These are phyloP conservation scores for Erysimum cheiri DNA, from an alignment of 441 rosid genomes.

Conservation along the genomic window DNA sequence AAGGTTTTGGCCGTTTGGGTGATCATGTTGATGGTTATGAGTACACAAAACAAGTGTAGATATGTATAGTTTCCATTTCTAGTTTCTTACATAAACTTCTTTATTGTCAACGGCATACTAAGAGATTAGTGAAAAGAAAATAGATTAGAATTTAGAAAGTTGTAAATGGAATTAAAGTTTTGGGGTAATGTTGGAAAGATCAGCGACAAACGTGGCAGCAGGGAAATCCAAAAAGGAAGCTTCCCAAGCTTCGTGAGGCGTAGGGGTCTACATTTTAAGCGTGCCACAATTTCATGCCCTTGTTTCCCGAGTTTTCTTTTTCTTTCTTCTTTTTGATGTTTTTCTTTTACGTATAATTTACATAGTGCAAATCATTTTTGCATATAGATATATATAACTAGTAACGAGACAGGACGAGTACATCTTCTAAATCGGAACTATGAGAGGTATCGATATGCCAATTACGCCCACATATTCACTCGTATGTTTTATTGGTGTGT, in stretches of 20 bases:
- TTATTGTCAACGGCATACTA: background rate
- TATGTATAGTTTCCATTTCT: background rate
- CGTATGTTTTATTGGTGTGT: too few species aligned
- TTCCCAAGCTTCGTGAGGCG: slow-evolving; percentile 32
- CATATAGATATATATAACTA: too few species aligned
- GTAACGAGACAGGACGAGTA: too few species aligned
- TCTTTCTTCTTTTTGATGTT: background rate
- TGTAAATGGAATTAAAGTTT: slow-evolving; percentile 7
- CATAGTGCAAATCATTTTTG: background rate
- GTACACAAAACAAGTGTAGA: too few species aligned
- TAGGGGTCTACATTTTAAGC: slow-evolving; percentile 35
- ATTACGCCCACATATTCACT: too few species aligned
- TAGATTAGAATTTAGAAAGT: slow-evolving; percentile 7
- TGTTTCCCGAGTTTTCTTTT: slow-evolving; percentile 37
- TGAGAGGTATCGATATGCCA: too few species aligned
- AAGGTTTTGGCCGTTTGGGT: too few species aligned
- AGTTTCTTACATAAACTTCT: background rate
- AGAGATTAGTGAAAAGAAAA: background rate
- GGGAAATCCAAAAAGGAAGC: slow-evolving; percentile 24
- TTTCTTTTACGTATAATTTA: background rate
- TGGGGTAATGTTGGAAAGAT: slow-evolving; percentile 37
- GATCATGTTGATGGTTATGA: too few species aligned
- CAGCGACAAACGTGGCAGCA: slow-evolving; percentile 43
- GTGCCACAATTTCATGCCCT: slow-evolving; percentile 47
- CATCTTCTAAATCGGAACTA: too few species aligned